Base-by-base conservation (phyloP, 116 monocot genomes). In the Posidonia oceanica region DNA sequence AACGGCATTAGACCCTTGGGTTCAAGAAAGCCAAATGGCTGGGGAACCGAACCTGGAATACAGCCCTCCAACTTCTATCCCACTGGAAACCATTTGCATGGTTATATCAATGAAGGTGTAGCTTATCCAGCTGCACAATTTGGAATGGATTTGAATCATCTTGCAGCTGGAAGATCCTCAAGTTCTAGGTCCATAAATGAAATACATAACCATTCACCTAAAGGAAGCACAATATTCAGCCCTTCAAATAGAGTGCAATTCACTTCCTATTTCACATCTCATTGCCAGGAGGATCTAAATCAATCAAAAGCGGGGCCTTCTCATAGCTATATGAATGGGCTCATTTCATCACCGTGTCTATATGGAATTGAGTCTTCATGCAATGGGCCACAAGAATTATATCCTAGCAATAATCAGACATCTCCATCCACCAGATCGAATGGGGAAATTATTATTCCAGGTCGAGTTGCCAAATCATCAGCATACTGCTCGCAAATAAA, bases 1-100 rank as follows among this genome's bases (percentile, higher is more conserved):
- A 78, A 78, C 61, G 68, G 75, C 38, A 29, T 85, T 7, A 88
- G 69, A 59, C 62, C 74, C 61, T 82, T 75, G 18, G 64, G 29
- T 18, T 77, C 39, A 7, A 63, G 63, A 22, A 68, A 55, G 17
- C 52, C 72, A 21, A 39, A 48, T 18, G 73, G 59, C 10, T 61
- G 10, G 10, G 40, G 40, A 72, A n/a, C 7, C 3, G 66, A 80
- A 51, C 41, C 52, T 6, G 18, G 52, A 22, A 68, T 3, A 14
- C 36, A 42, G 61, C 23, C 61, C 54, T 61, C 54, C 44, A 66
- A 52, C 59, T 18, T 57, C 39, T 44, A 52, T 68, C 11, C 21
- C 3, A 12, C 67, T 23, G 20, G 48, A 61, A 77, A 58, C 60
- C 61, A 23, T 69, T 10, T 15, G 51, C 66, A 54, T 16, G 55